These are phyloP conservation scores for Fusarium begoniae DNA, from an alignment of 2,329 filamentous ascomycete genomes.

Conservation along the genomic window DNA sequence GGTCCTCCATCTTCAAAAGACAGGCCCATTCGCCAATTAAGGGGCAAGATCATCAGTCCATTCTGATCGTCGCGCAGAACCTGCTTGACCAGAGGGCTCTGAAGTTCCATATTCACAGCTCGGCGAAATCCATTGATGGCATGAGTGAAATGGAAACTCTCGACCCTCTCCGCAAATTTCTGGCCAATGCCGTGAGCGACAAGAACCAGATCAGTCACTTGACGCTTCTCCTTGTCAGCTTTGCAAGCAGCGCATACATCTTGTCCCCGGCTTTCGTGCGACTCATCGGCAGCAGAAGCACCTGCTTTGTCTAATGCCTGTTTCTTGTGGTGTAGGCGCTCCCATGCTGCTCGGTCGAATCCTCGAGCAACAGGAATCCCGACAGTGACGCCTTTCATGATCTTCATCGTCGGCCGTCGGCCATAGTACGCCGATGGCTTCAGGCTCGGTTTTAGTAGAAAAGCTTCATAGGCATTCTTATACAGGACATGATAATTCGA, in stretches of 20 bases:
- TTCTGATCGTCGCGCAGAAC: conserved; percentile 81
- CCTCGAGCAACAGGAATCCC: conserved; percentile 90
- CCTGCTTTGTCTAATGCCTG: conserved; percentile 44
- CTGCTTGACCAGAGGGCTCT: conserved; percentile 75
- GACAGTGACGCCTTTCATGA: conserved; percentile 82
- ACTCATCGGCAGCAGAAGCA: conserved; percentile 43
- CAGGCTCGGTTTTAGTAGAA: conserved; percentile 85
- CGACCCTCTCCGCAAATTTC: conserved; percentile 92
- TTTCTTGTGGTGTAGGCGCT: conserved; percentile 69
- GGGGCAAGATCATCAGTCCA: conserved; percentile 90
- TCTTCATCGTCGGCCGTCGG: conserved; percentile 81
- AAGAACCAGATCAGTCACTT: conserved; percentile 86
- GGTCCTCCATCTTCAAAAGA: conserved; percentile 84
- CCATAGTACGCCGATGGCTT: conserved; percentile 88
- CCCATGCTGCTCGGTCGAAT: conserved; percentile 82
- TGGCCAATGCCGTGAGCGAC: conserved; percentile 97
- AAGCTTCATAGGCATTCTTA: conserved; percentile 78
- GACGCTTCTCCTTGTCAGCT: conserved; percentile 69
- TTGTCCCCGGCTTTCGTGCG: conserved; percentile 42
- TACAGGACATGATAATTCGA: conserved; percentile 86
- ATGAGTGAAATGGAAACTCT: conserved; percentile 97
- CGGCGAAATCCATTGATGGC: conserved; percentile 91
- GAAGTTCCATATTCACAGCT: conserved; percentile 85
- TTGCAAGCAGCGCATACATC: conserved; percentile 66
- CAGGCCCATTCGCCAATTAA: conserved; percentile 93